Conservation (phyloP, 2,329 filamentous ascomycete species). For the Paraphoma sp. region DNA sequence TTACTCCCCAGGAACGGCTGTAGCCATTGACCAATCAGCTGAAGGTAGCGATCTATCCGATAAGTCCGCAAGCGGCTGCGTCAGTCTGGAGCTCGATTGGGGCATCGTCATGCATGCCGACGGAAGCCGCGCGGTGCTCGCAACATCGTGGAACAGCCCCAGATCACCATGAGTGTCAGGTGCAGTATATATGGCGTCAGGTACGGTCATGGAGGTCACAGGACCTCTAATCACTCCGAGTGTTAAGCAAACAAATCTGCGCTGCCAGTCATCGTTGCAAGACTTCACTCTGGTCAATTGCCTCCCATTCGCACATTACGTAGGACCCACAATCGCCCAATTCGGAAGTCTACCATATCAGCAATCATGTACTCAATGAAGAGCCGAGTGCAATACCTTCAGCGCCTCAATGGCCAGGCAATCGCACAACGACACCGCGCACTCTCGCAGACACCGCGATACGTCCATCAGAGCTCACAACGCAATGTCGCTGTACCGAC, state of each 20-base stretch:
- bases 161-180: conserved; percentile 11
- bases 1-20: neutral
- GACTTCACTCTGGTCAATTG: conserved; percentile 5
- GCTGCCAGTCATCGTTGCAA: neutral
- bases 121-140: conserved; percentile 32
- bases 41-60: neutral
- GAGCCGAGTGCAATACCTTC: conserved; percentile 27
- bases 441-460: conserved; percentile 27
- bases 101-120: conserved; percentile 30
- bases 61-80: conserved; percentile 16
- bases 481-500: conserved; percentile 37
- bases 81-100: conserved; percentile 17
- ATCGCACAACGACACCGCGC: conserved; percentile 25
- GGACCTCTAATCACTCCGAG: conserved; percentile 6
- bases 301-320: neutral
- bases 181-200: conserved; percentile 32
- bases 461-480: conserved; percentile 40
- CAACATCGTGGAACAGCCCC: conserved; percentile 20
- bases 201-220: conserved; percentile 18
- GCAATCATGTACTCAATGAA: conserved; percentile 20
- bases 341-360: neutral
- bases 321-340: neutral
- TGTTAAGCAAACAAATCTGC: neutral
- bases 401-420: conserved; percentile 29
- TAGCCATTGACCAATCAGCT: conserved; percentile 15